Evolutionary conservation across 148 eudicot genomes (phyloP), one percentile per base, ranked within the genome.

Genomic region (Suaeda aralocaspica): DNA sequence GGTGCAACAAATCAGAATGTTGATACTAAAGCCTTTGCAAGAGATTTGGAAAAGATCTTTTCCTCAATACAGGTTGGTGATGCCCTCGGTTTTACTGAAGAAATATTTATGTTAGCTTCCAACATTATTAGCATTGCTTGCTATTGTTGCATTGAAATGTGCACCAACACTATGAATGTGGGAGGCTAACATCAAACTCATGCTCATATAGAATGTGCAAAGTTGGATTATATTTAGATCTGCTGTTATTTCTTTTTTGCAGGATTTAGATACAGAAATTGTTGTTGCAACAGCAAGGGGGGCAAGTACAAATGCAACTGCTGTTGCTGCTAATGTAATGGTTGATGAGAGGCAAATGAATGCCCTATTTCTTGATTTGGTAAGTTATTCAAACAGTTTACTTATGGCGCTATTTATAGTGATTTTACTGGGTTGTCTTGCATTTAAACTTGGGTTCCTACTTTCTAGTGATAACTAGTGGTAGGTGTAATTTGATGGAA

Each of bases 321-420:
- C 96, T 33, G 87, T 91, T 52, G 75, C 99, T 78, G 97, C 97
- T 70, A 86, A 86, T 81, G 58, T 94, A 74, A 67, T 83, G 13
- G 87, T 91, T 71, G 99, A 94, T 74, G 97, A 94, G 68, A 87
- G 96, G 81, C 93, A 94, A 74, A 94, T 94, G 99, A 94, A 94
- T 79, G 93, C 96, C 50, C 77, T 94, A 7, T 94, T 94, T 79
- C 92, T 94, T 58, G 97, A 94, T 69, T 71, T 94, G 82, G 99
- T 94, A 79, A 86, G 79, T 71, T 53, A 9, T 71, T 72, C 69
- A 62, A 25, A 44, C 31, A 6, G 33, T 48, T 41, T 13, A 33
- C 11, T 66, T 48, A 18, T 8, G 51, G 14, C 44, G 42, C 59
- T 16, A 46, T 71, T 48, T 5, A 41, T 18, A 39, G 19, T 73